phyloP scores from a whole-genome alignment of 805 yeast genomes.

The Cyberlindnera subsufficiens region DNA sequence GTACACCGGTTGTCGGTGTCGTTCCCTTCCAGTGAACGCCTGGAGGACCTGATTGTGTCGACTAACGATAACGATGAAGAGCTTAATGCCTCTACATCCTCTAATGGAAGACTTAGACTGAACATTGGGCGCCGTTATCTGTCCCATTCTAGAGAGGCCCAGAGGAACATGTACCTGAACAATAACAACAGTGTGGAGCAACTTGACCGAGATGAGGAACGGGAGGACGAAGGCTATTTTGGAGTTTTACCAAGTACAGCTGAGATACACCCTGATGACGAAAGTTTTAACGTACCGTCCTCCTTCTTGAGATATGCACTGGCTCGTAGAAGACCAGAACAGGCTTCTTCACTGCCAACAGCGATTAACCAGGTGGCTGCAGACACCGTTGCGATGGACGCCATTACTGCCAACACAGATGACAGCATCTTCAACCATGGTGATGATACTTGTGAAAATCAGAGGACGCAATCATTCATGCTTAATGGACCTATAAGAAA shows the following conservation, averaged over 20 bases:
- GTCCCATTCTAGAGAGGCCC: background rate
- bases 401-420: background rate
- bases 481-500: background rate
- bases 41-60: too few relatives aligned
- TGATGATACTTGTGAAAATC: background rate
- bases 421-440: background rate
- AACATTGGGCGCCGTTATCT: background rate
- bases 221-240: background rate
- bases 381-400: background rate
- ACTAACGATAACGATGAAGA: too few relatives aligned
- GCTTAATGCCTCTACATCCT: background rate
- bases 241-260: slow-evolving; percentile 1
- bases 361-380: background rate
- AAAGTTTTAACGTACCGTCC: background rate
- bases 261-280: background rate
- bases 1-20: too few relatives aligned
- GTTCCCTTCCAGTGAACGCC: too few relatives aligned
- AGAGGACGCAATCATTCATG: background rate
- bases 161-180: background rate
- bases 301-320: slow-evolving; percentile 1
- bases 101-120: background rate
- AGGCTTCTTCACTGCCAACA: background rate
- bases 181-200: background rate
- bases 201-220: background rate
- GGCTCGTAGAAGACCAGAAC: background rate